Conservation (phyloP, 148 eudicot genomes). For the Rhododendron molle region DNA sequence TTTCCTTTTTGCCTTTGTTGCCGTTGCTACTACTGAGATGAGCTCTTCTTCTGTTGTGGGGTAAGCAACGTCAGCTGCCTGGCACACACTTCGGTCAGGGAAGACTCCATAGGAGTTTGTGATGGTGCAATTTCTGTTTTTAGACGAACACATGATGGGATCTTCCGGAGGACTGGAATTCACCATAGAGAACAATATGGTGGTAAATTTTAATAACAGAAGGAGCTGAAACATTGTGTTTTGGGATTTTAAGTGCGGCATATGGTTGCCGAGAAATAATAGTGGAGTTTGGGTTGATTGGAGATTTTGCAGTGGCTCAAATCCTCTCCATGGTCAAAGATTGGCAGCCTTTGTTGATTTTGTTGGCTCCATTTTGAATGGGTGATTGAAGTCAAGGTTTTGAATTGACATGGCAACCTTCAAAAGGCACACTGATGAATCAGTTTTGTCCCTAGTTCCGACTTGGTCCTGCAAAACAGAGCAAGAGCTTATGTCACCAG, state of each 20-base stretch:
- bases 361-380: too few species aligned
- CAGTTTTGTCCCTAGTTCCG: too few species aligned
- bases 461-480: too few species aligned
- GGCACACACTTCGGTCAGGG: conserved; percentile 54
- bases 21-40: conserved; percentile 36
- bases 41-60: conserved; percentile 58
- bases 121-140: conserved; percentile 39
- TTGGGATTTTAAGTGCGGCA: not conserved
- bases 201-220: not conserved
- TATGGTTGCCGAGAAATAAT: not conserved
- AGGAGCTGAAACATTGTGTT: not conserved
- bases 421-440: too few species aligned
- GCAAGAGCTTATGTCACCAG: too few species aligned
- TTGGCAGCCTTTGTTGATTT: too few species aligned
- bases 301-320: not conserved
- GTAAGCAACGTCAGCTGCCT: conserved; percentile 39
- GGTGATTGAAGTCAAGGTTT: too few species aligned
- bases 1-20: conserved; percentile 32
- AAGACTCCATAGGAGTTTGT: conserved; percentile 64
- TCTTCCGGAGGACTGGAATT: conserved; percentile 50
- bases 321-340: too few species aligned
- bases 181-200: conserved; percentile 3
- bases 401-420: too few species aligned
- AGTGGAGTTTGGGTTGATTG: not conserved
- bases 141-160: conserved; percentile 42